Conservation (phyloP, 2,329 filamentous ascomycete genomes). For the Tympanopsis confertula region DNA sequence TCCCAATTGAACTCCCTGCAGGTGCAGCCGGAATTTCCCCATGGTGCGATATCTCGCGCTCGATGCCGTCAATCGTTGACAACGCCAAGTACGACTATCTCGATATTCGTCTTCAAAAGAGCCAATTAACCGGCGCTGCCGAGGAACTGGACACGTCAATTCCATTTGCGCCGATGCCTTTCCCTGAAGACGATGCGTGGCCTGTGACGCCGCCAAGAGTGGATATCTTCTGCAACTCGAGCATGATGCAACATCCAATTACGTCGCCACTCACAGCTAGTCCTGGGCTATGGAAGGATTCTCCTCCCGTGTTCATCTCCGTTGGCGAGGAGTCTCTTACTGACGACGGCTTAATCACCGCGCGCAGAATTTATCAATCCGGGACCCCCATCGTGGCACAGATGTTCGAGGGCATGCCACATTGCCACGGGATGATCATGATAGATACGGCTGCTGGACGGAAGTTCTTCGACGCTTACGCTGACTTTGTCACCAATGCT, state of each 20-base stretch:
- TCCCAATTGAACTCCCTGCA: conserved; percentile 54
- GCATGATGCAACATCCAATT: conserved; percentile 51
- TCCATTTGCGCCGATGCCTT: conserved; percentile 10
- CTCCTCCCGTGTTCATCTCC: conserved; percentile 57
- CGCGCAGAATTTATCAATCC: conserved; percentile 38
- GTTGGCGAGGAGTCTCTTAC: conserved; percentile 62
- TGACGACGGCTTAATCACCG: conserved; percentile 55
- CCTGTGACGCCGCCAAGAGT: conserved; percentile 39
- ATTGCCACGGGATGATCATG: conserved; percentile 55
- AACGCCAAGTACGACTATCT: conserved; percentile 55
- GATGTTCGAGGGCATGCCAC: conserved; percentile 72
- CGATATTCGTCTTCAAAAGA: conserved; percentile 20
- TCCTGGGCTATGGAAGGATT: conserved; percentile 39
- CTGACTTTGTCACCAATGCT: conserved; percentile 37
- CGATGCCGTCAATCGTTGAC: conserved; percentile 38
- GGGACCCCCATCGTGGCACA: conserved; percentile 54
- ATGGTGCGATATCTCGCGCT: conserved; percentile 62
- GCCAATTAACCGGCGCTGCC: conserved; percentile 16
- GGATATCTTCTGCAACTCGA: conserved; percentile 41
- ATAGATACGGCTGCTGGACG: conserved; percentile 27
- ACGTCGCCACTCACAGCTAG: conserved; percentile 46
- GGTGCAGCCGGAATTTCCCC: conserved; percentile 52
- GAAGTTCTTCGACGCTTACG: conserved; percentile 42
- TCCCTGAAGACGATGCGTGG: conserved; percentile 42
- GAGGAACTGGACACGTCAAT: conserved; percentile 7